Percentiles rank a stretch among this genome's conserved stretches.
Evolutionary conservation across 371 early-diverging fungal genomes (phyloP).

Genomic region (Lichtheimia corymbifera): DNA sequence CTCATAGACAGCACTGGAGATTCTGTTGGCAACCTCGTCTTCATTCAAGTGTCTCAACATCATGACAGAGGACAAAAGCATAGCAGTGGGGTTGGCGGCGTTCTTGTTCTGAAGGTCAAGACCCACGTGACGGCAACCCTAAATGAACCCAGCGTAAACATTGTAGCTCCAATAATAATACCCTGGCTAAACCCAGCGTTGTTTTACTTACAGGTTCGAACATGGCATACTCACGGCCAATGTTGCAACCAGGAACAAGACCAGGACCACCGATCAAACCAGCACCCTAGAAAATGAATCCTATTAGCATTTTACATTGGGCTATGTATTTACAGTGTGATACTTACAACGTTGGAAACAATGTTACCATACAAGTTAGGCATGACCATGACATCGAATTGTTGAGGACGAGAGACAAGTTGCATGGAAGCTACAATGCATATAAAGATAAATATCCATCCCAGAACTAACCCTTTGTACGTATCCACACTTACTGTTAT

Average conservation of each 20-base stretch:
- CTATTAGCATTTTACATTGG: not conserved
- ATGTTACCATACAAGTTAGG: slow-evolving; percentile 98
- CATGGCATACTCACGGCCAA: slow-evolving; percentile 94
- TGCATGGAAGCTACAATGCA: slow-evolving; percentile 74
- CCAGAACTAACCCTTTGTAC: slow-evolving; percentile 10
- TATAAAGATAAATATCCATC: no score
- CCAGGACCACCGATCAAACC: slow-evolving; percentile 95
- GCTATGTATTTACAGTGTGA: not conserved
- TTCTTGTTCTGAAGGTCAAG: slow-evolving; percentile 89
- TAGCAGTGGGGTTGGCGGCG: slow-evolving; percentile 93
- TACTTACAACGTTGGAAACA: slow-evolving; percentile 80
- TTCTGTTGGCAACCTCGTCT: slow-evolving; percentile 74
- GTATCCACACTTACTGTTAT: slow-evolving; percentile 66
- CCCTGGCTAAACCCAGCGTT: not conserved
- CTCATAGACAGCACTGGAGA: slow-evolving; percentile 82
- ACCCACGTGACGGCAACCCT: slow-evolving; percentile 94
- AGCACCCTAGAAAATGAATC: slow-evolving; percentile 61
- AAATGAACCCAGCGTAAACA: not conserved
- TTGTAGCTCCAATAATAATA: not conserved
- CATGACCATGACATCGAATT: slow-evolving; percentile 97
- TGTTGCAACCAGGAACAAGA: slow-evolving; percentile 93
- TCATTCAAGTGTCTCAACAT: slow-evolving; percentile 95
- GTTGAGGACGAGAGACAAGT: slow-evolving; percentile 92
- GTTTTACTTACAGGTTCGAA: slow-evolving; percentile 83
- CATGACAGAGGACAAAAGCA: slow-evolving; percentile 92